Conservation (phyloP, 352 stramenopile species). For the Pythium volutum region DNA sequence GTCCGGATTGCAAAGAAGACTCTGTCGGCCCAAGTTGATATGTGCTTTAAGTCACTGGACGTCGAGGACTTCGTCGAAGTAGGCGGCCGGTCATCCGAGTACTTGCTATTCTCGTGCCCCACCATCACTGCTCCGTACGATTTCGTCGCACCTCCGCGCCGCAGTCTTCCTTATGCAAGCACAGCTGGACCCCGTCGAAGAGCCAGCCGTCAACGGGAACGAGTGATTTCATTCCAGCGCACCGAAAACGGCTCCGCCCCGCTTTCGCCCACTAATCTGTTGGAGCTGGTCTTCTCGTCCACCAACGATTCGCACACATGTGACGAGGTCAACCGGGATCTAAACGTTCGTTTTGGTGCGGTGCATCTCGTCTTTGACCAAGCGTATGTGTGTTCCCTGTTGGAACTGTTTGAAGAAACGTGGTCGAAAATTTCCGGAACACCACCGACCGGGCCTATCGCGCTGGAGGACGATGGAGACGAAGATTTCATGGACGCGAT, state of each 20-base stretch:
- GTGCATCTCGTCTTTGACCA: slow-evolving; percentile 86
- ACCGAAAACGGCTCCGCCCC: slow-evolving; percentile 12
- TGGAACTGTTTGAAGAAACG: slow-evolving; percentile 75
- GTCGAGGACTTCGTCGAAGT: slow-evolving; percentile 73
- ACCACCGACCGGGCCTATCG: slow-evolving; percentile 21
- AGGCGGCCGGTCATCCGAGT: slow-evolving; percentile 60
- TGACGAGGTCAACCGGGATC: slow-evolving; percentile 43
- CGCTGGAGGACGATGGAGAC: slow-evolving; percentile 25
- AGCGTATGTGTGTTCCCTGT: slow-evolving; percentile 72
- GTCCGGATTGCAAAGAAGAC: slow-evolving; percentile 79
- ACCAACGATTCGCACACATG: slow-evolving; percentile 60
- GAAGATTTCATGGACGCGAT: slow-evolving; percentile 33
- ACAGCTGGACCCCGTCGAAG: slow-evolving; percentile 31
- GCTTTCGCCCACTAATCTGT: slow-evolving; percentile 42
- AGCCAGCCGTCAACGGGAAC: slow-evolving; percentile 45
- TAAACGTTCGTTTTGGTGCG: slow-evolving; percentile 72
- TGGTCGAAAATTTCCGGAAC: slow-evolving; percentile 42
- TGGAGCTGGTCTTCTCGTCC: slow-evolving; percentile 62
- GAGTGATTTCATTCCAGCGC: slow-evolving; percentile 62
- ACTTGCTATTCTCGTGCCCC: slow-evolving; percentile 77
- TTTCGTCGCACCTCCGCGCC: slow-evolving; percentile 46
- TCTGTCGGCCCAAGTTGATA: slow-evolving; percentile 67
- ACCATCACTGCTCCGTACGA: slow-evolving; percentile 65
- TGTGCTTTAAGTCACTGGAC: slow-evolving; percentile 69
- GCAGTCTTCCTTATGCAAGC: slow-evolving; percentile 30